Base-by-base conservation (phyloP, 2,329 filamentous ascomycete species). In the Fusarium pininemorale region DNA sequence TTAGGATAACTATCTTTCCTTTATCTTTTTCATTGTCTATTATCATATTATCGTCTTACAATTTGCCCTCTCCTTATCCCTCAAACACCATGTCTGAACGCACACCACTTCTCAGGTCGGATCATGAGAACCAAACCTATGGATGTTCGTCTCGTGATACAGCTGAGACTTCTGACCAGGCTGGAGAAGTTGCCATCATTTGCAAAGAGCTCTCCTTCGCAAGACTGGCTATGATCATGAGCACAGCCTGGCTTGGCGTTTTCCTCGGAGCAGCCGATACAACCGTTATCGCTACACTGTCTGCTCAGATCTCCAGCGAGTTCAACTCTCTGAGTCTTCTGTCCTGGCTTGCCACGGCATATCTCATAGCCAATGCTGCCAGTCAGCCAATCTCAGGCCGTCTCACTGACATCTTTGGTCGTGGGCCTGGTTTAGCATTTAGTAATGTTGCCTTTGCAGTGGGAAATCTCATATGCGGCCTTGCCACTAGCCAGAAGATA, bases 331-430 rank as follows among this genome's bases (percentile, higher is more conserved):
- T 96, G 24, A 91, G 90, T 10, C 86, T 95, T 3, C 87, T 96
- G 45, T 94, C 93, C 2, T 96, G 94, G 94, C 89, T 96, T 7
- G 94, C 93, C 0, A 91, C 92, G 0, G 91, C 92, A 16, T 96
- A 96, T 79, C 86, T 96, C 7, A 94, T 96, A 72, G 91, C 93
- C 63, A 96, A 94, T 80, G 92, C 94, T 91, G 89, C 28, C 5
- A 66, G 66, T 18, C 66, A 69, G 15, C 66, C 76, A 92, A 96
- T 96, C 8, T 93, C 91, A 38, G 94, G 94, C 6, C 89, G 93
- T 18, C 81, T 96, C 60, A 96, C 94, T 0, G 94, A 96, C 79
- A 94, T 96, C 37, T 94, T 94, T 78, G 91, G 91, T 10, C 89
- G 94, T 3, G 88, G 92, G 0, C 89, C 91, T 0, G 93, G 93